These are phyloP conservation scores for Kluyveromyces siamensis DNA, from an alignment of 805 yeast species.

Conservation along the genomic window DNA sequence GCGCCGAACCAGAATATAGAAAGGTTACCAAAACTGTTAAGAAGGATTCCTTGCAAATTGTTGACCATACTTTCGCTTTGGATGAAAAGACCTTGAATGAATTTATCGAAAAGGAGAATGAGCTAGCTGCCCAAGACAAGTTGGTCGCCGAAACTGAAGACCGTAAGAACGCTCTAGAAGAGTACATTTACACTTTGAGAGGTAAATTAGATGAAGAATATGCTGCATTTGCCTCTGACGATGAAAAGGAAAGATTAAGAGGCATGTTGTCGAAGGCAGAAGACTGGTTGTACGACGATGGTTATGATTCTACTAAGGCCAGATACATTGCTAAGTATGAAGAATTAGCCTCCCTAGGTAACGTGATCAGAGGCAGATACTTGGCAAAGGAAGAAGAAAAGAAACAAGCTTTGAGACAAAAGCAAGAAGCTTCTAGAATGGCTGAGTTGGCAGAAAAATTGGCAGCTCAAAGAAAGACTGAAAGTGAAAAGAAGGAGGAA, in stretches of 20 bases:
- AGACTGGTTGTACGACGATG: conserved; percentile 98
- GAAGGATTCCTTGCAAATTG: conserved; percentile 68
- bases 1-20: conserved; percentile 73
- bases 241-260: conserved; percentile 74
- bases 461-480: conserved; percentile 67
- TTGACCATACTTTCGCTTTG: conserved; percentile 53
- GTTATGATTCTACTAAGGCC: conserved; percentile 93
- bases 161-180: conserved; percentile 96
- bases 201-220: conserved; percentile 93
- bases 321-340: conserved; percentile 96
- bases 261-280: conserved; percentile 76
- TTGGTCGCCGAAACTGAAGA: conserved; percentile 98
- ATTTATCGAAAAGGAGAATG: conserved; percentile 73
- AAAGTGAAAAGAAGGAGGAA: conserved; percentile 22
- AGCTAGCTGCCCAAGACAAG: conserved; percentile 83
- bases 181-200: conserved; percentile 94
- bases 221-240: conserved; percentile 78
- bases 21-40: conserved; percentile 90
- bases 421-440: conserved; percentile 80
- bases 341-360: conserved; percentile 91
- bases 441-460: conserved; percentile 75
- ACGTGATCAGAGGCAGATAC: conserved; percentile 92
- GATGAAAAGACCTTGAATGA: conserved; percentile 45
- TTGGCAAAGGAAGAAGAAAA: conserved; percentile 90
- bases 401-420: conserved; percentile 77